Base-by-base conservation (phyloP, 1,139 yeast species). In the Blastobotrys ciferrii region DNA sequence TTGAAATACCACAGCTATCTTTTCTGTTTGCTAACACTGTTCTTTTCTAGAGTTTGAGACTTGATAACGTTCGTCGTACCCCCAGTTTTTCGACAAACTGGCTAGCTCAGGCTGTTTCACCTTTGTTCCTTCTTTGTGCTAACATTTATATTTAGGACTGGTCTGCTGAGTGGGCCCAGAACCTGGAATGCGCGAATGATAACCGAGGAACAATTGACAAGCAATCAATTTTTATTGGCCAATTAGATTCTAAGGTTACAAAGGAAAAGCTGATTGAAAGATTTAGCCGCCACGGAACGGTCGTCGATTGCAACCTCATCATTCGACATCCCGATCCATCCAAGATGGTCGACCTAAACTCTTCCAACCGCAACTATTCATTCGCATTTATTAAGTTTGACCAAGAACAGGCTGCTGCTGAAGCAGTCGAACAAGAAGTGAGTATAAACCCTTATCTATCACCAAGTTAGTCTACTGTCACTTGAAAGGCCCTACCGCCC, bases 121-220 rank as follows among this genome's bases (percentile, higher is more conserved):
- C 30, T 25, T 7, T 25, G 30, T 25, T 25, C 1, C 77, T 75
- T 58, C 73, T 86, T 53, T 76, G 84, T 52, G 74, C 77, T 32
- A 73, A 71, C 42, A 25, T 25, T 25, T 11, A 25, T n/a, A 25
- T 31, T 31, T 67, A 73, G 1, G 64, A 68, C 20, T 81, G 80
- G 75, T 68, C 70, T 33, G 86, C 84, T 36, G 88, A 84, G 58
- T 87, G 96, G 96, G 88, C 94, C 0, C 91, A 86, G 67, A 88
- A 88, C 62, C 74, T 86, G 36, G 61, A 59, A 46, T 60, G 65
- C 52, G 9, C 68, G 72, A 23, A 17, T 19, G 32, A 19, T 17
- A n/a, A 13, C 39, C n/a, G 32, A 19, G 13, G 17, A 12, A 66
- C 74, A 25, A 81, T 86, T 61, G 96, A 87, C 61, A 82, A 78